A percentile compares a stretch with the other conserved stretches of the same genome.
These are phyloP conservation scores for Ploettnerulaceae sp. DNA, from an alignment of 2,329 filamentous ascomycete genomes.

Conservation along the genomic window DNA sequence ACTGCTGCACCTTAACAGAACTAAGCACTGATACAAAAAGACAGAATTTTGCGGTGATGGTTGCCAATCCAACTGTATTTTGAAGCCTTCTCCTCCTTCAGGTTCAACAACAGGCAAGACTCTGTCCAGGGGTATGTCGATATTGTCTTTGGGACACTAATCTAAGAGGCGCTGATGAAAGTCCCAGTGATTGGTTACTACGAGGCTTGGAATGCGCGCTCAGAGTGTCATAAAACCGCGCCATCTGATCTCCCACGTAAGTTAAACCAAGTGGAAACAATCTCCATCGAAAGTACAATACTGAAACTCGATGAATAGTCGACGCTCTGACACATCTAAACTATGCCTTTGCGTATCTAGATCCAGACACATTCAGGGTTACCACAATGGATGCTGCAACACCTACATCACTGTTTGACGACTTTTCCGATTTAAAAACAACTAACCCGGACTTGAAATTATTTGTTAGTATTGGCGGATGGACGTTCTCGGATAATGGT, in stretches of 20 bases:
- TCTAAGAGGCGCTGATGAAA: too few relatives aligned
- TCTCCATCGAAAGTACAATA: background rate
- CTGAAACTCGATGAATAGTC: conserved; percentile 6
- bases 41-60: conserved; percentile 20
- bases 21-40: too few relatives aligned
- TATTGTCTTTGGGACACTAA: too few relatives aligned
- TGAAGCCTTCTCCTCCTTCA: background rate
- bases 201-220: background rate
- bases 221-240: background rate
- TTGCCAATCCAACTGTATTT: conserved; percentile 1
- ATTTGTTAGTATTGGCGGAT: background rate
- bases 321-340: conserved; percentile 34
- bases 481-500: background rate
- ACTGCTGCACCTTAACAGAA: too few relatives aligned
- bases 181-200: conserved; percentile 34
- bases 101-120: too few relatives aligned
- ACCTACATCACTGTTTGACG: background rate
- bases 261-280: background rate
- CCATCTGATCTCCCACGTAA: conserved; percentile 7
- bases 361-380: conserved; percentile 20
- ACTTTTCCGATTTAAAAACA: background rate
- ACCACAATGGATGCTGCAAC: conserved; percentile 32
- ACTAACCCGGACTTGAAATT: background rate
- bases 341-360: conserved; percentile 36
- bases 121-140: too few relatives aligned